Conservation (phyloP, 1,284 basidiomycete species). For the Microbotryum scabiosae region DNA sequence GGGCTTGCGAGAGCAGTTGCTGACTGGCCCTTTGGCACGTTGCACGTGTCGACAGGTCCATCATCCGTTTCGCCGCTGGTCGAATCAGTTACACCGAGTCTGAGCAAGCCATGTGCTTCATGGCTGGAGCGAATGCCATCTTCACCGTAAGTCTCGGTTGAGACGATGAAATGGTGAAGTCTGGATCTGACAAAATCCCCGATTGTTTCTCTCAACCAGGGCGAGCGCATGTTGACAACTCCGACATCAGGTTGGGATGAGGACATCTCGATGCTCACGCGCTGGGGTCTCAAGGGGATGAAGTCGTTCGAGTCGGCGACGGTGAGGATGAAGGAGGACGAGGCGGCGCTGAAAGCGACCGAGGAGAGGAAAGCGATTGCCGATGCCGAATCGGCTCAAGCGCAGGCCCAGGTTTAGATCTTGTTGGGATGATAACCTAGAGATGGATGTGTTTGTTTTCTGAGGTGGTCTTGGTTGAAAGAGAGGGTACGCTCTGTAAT, state of each 20-base stretch:
- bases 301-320: slow-evolving; percentile 40
- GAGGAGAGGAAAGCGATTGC: slow-evolving; percentile 22
- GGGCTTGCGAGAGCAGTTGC: neutral
- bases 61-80: slow-evolving; percentile 91
- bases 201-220: slow-evolving; percentile 42
- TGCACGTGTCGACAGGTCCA: slow-evolving; percentile 50
- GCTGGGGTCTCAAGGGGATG: slow-evolving; percentile 91
- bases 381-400: slow-evolving; percentile 6
- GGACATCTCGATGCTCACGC: slow-evolving; percentile 86
- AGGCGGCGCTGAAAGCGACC: slow-evolving; percentile 24
- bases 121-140: slow-evolving; percentile 96
- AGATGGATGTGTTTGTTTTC: too few species aligned
- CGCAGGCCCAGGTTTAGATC: neutral
- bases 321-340: slow-evolving; percentile 27
- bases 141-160: slow-evolving; percentile 63
- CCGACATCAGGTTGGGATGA: slow-evolving; percentile 53
- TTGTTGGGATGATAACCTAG: neutral
- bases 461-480: too few species aligned
- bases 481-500: too few species aligned
- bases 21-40: neutral
- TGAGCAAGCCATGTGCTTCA: slow-evolving; percentile 95
- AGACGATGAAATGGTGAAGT: neutral
- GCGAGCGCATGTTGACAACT: slow-evolving; percentile 93
- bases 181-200: neutral
- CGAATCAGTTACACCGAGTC: slow-evolving; percentile 81